Evolutionary conservation across 2,329 filamentous ascomycete species (phyloP), one percentile per base, ranked within the genome.

Genomic region (Coniella vitis): DNA sequence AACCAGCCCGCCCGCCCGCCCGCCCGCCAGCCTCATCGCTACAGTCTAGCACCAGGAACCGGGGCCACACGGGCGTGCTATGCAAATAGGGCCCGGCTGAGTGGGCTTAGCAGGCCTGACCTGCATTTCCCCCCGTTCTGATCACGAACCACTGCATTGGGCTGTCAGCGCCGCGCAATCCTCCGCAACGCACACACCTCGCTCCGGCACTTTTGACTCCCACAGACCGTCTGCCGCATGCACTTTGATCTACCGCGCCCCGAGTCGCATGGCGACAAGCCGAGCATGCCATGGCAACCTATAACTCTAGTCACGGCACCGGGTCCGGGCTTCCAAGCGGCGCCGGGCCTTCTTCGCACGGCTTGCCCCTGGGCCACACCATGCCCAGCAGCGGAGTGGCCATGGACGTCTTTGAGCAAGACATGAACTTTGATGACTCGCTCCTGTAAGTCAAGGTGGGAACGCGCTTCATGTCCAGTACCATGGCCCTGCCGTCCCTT

Each of bases 201-300:
- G 36, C 35, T 38, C 43, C 35, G 35, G 35, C 44, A 46, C 21
- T 21, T n/a, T 38, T 14, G 16, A 25, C 17, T 19, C 17, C 40
- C 29, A 31, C 17, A 31, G 20, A 4, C n/a, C 22, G 17, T 32
- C 13, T 40, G 45, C 20, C 36, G 25, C 25, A 45, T 39, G 40
- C 36, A 17, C 41, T 25, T 25, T 25, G 14, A 7, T 45, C 40
- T 45, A 38, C 38, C 44, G 36, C 31, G n/a, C 32, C 21, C 47
- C 20, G 36, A 39, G 43, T 53, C 54, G 56, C 44, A 54, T 48
- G 51, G 45, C 51, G 48, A 42, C 47, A 38, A 12, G 58, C 59
- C 56, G 56, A 67, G 63, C 57, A 77, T 76, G 74, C 69, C 61
- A 81, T 81, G 78, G 74, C 75, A 57, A 69, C 70, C 60, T 81